Evolutionary conservation across 2,329 filamentous ascomycete species (phyloP).

Genomic region (Phaeosphaeria sp.): DNA sequence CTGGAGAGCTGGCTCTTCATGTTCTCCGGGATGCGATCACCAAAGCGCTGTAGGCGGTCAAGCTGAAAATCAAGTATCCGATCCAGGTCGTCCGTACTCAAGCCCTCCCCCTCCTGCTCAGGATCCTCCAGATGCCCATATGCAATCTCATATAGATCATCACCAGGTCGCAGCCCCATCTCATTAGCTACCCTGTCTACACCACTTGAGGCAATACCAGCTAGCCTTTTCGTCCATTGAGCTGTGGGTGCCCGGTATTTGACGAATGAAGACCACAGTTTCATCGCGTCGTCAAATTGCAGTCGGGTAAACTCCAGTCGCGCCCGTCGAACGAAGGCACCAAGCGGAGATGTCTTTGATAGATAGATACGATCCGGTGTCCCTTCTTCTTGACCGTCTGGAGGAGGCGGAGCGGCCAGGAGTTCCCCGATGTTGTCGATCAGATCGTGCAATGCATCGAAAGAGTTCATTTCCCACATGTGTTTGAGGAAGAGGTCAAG

Average conservation of each 20-base stretch:
- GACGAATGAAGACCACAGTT: conserved; percentile 83
- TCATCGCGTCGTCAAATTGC: conserved; percentile 77
- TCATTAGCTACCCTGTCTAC: conserved; percentile 69
- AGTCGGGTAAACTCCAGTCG: conserved; percentile 81
- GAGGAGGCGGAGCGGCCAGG: conserved; percentile 56
- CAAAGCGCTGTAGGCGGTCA: conserved; percentile 84
- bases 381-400: conserved; percentile 29
- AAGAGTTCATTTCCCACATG: conserved; percentile 83
- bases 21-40: conserved; percentile 76
- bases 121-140: conserved; percentile 57
- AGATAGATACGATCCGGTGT: conserved; percentile 61
- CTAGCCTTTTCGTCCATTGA: conserved; percentile 59
- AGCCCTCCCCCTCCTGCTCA: conserved; percentile 48
- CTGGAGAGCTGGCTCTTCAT: conserved; percentile 74
- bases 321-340: conserved; percentile 77
- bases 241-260: conserved; percentile 80
- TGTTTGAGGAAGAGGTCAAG: conserved; percentile 84
- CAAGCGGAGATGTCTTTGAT: conserved; percentile 78
- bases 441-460: conserved; percentile 80
- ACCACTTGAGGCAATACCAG: conserved; percentile 34
- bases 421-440: conserved; percentile 67
- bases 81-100: conserved; percentile 82
- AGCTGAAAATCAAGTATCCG: conserved; percentile 86
- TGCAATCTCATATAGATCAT: conserved; percentile 57
- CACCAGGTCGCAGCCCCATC: conserved; percentile 61